Conservation (phyloP, 257 asterid genomes). For the Solanum acaule region DNA sequence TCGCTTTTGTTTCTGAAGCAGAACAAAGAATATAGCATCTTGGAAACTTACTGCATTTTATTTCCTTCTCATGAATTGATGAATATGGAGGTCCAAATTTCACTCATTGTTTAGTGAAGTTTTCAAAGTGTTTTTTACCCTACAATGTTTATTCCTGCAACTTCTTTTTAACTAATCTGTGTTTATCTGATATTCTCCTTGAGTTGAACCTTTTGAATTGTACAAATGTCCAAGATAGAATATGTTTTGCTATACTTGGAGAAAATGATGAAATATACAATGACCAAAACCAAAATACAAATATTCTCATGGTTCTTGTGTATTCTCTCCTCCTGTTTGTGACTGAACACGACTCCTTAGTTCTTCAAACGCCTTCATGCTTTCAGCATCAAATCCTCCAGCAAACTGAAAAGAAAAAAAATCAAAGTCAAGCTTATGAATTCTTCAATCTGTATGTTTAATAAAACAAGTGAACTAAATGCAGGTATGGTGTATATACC, state of each 20-base stretch:
- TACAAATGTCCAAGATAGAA: conserved; percentile 9
- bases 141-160: not conserved
- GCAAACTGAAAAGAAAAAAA: conserved; percentile 54
- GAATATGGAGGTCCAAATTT: not conserved
- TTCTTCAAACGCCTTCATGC: conserved; percentile 98
- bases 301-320: conserved; percentile 25
- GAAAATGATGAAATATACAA: conserved; percentile 26
- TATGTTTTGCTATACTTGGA: conserved; percentile 8
- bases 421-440: not conserved
- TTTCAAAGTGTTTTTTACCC: not conserved
- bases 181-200: not conserved
- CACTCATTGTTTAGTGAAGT: not conserved
- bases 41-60: not conserved
- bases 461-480: not conserved
- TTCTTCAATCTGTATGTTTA: not conserved
- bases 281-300: not conserved
- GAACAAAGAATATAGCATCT: not conserved
- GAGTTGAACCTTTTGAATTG: not conserved
- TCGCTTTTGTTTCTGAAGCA: not conserved
- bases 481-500: conserved; percentile 21
- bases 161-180: not conserved
- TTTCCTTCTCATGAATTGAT: not conserved
- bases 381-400: conserved; percentile 97
- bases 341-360: conserved; percentile 62
- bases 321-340: conserved; percentile 38